Conservation (phyloP, 2,329 filamentous ascomycete genomes). For the Colletotrichum plurivorum region DNA sequence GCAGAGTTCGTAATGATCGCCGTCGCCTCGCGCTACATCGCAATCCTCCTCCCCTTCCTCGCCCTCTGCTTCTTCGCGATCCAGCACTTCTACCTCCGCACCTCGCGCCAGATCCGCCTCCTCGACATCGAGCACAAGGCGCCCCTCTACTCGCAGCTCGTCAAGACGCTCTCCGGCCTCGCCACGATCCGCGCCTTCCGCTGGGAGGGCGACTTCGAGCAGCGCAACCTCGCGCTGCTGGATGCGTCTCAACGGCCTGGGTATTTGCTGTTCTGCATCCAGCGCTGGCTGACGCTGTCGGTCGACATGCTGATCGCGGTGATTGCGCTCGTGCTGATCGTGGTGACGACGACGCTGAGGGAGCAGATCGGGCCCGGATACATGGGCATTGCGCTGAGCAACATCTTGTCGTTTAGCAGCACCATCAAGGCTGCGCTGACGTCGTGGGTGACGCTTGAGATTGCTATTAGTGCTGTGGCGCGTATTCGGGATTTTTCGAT, state of each 20-base stretch:
- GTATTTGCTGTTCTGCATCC: slow-evolving; percentile 66
- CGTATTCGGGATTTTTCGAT: not conserved
- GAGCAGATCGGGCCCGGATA: slow-evolving; percentile 10
- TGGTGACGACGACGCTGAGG: slow-evolving; percentile 11
- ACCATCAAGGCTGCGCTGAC: slow-evolving; percentile 16
- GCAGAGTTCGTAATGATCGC: slow-evolving; percentile 13
- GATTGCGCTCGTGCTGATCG: slow-evolving; percentile 56
- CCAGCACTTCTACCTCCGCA: slow-evolving; percentile 46
- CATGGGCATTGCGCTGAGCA: slow-evolving; percentile 6
- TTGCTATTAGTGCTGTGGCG: slow-evolving; percentile 9
- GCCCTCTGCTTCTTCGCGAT: slow-evolving; percentile 44
- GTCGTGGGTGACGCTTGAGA: slow-evolving; percentile 9
- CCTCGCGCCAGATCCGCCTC: slow-evolving; percentile 49
- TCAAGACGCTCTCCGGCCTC: slow-evolving; percentile 46
- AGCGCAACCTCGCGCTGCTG: slow-evolving; percentile 39
- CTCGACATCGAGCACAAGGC: slow-evolving; percentile 50
- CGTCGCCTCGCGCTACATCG: slow-evolving; percentile 39
- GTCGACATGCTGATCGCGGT: slow-evolving; percentile 63
- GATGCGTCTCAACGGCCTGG: slow-evolving; percentile 65
- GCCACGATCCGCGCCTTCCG: slow-evolving; percentile 53
- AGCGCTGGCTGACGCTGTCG: slow-evolving; percentile 67
- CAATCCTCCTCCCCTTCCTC: slow-evolving; percentile 45
- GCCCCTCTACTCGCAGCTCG: slow-evolving; percentile 47
- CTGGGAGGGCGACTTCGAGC: slow-evolving; percentile 44
- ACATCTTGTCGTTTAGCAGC: slow-evolving; percentile 11